These are phyloP conservation scores for Guillardia theta DNA, from an alignment of 78 protist species.

Conservation along the genomic window DNA sequence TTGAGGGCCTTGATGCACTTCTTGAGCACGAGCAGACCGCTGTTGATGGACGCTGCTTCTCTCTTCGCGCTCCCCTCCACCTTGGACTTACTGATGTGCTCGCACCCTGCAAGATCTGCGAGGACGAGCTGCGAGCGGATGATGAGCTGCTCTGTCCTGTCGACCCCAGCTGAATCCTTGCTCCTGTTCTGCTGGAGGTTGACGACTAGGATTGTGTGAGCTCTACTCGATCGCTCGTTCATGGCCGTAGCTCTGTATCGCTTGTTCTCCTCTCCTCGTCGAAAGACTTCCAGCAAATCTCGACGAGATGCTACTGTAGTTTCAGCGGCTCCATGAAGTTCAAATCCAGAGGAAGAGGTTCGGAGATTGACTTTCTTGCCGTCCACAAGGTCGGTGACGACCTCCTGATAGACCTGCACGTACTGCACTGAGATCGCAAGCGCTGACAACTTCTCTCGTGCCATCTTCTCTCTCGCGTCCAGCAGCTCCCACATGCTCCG, in stretches of 20 bases:
- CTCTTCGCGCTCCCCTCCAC: neutral
- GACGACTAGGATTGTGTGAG: constrained; percentile 41
- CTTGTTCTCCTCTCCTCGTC: constrained; percentile 26
- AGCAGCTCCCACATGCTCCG: neutral
- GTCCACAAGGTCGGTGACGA: neutral
- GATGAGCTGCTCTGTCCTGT: neutral
- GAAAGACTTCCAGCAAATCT: neutral
- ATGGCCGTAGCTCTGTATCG: constrained; percentile 31
- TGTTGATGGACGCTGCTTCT: constrained; percentile 45
- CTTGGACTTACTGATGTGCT: constrained; percentile 24
- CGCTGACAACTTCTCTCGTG: no score
- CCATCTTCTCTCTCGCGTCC: no score
- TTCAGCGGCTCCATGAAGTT: neutral
- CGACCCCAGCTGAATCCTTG: neutral
- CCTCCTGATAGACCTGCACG: constrained; percentile 40
- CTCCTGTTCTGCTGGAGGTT: neutral
- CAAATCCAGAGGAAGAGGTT: neutral
- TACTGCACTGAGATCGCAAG: neutral
- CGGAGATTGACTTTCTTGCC: constrained; percentile 17
- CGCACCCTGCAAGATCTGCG: constrained; percentile 45
- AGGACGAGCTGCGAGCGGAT: constrained; percentile 25
- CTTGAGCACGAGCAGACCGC: neutral
- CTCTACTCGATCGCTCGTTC: constrained; percentile 35
- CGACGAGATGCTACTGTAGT: neutral
- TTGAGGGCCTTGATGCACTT: neutral